Evolutionary conservation across 2,329 filamentous ascomycete genomes (phyloP), one percentile per base, ranked within the genome.

Genomic region (Pestalotiopsis sp.): DNA sequence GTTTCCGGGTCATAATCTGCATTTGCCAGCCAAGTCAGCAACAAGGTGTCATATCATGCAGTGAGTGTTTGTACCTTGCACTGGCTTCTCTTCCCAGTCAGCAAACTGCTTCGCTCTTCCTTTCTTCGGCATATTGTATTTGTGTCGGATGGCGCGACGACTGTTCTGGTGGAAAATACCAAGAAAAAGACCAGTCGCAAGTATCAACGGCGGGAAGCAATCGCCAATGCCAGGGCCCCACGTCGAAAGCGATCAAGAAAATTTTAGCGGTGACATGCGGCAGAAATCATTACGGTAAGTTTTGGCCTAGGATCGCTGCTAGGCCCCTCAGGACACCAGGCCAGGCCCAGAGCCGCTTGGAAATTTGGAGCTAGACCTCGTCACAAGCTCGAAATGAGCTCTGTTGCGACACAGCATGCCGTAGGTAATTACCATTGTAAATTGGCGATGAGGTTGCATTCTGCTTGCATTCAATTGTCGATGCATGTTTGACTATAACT

Each of bases 1-100:
- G 88, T 89, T 83, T 97, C 94, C 0, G 93, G 93, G 77, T 97
- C 94, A 76, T 92, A 91, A 77, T 97, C 94, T 95, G 74, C 5
- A 31, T 52, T 38, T 45, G 12, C 7, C 6, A 59, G 57, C 31
- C 9, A 27, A 59, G 57, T 59, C 57, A 59, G 57, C 2, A 59
- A 27, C 2, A n/a, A 36, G 4, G 23, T 36, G 1, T 59, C 13
- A 17, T 6, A 58, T 12, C 9, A 12, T 58, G 25, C 6, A 31
- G 31, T 36, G 31, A 31, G 31, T 36, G 31, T 0, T 36, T 36
- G 65, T 80, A 93, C 91, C 91, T 81, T 89, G 89, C 1, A 83
- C 84, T 62, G 88, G 84, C 58, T 86, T 84, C 73, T 91, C 89
- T 67, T 91, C 87, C 57, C 89, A 82, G 65, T 91, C 88, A 68